A percentile compares a stretch with the other conserved stretches of the same genome.
Evolutionary conservation across 2,329 filamentous ascomycete genomes (phyloP).

Genomic region (Claviceps spartinae): DNA sequence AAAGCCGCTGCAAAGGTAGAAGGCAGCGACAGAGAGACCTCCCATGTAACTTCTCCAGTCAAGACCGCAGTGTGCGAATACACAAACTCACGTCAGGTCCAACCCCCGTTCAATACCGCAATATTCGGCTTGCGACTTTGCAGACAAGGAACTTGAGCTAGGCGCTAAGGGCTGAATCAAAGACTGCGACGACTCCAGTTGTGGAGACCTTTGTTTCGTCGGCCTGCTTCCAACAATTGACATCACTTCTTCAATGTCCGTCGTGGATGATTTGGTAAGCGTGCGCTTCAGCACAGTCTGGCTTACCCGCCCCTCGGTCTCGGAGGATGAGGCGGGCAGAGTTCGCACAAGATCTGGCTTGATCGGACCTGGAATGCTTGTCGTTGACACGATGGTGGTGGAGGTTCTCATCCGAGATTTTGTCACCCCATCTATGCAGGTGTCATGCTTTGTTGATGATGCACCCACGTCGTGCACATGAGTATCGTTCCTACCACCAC

Average conservation of each 20-base stretch:
- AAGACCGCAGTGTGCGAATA: background rate
- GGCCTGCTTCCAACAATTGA: background rate
- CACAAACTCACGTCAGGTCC: constrained; percentile 7
- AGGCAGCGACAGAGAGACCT: too few relatives aligned
- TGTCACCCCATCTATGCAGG: background rate
- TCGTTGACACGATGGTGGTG: background rate
- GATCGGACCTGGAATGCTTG: background rate
- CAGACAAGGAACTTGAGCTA: constrained; percentile 2
- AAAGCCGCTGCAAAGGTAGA: too few relatives aligned
- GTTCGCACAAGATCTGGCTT: background rate
- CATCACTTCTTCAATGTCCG: constrained; percentile 3
- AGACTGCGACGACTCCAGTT: background rate
- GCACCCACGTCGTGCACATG: background rate
- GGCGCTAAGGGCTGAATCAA: constrained; percentile 4
- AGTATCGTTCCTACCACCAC: background rate
- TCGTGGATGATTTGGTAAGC: background rate
- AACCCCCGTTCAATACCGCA: constrained; percentile 19
- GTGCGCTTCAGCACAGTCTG: background rate
- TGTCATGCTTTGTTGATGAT: background rate
- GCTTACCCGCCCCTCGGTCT: constrained; percentile 1
- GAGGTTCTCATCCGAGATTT: background rate
- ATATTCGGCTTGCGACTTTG: constrained; percentile 9
- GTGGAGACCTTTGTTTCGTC: background rate
- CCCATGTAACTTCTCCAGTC: background rate
- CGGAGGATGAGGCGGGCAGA: constrained; percentile 5